These are phyloP conservation scores for Arthrobotrys sphaeroides DNA, from an alignment of 2,329 filamentous ascomycete genomes.

Conservation along the genomic window DNA sequence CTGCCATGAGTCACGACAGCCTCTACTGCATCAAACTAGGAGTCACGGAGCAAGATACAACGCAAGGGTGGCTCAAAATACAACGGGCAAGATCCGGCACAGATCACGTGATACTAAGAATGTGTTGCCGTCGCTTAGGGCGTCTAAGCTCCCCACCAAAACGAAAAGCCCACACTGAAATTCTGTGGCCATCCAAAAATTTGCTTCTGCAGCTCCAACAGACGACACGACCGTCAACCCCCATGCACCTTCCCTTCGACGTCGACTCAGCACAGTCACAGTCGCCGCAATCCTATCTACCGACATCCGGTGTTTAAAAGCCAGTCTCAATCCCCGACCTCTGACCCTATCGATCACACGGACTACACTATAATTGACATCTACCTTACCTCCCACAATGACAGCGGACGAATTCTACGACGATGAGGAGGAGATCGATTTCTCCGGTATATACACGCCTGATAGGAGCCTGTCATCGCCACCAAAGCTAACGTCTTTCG, in stretches of 20 bases:
- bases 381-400: constrained; percentile 63
- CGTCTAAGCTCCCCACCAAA: constrained; percentile 17
- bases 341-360: background rate
- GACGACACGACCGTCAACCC: constrained; percentile 12
- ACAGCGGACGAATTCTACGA: constrained; percentile 75
- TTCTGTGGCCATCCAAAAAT: constrained; percentile 40
- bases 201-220: constrained; percentile 13
- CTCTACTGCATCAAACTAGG: no score
- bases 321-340: background rate
- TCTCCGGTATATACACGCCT: constrained; percentile 69
- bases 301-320: background rate
- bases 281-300: background rate
- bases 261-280: background rate
- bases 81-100: background rate
- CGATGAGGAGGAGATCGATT: constrained; percentile 90
- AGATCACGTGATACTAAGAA: background rate
- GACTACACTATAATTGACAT: background rate
- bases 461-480: background rate
- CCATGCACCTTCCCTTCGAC: background rate
- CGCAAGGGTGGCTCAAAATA: no score
- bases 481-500: constrained; percentile 49
- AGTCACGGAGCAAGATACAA: no score
- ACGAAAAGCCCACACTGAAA: constrained; percentile 11
- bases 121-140: constrained; percentile 14
- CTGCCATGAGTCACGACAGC: no score